These are phyloP conservation scores for Trichoderma afroharzianum DNA, from an alignment of 2,329 filamentous ascomycete species.

Conservation along the genomic window DNA sequence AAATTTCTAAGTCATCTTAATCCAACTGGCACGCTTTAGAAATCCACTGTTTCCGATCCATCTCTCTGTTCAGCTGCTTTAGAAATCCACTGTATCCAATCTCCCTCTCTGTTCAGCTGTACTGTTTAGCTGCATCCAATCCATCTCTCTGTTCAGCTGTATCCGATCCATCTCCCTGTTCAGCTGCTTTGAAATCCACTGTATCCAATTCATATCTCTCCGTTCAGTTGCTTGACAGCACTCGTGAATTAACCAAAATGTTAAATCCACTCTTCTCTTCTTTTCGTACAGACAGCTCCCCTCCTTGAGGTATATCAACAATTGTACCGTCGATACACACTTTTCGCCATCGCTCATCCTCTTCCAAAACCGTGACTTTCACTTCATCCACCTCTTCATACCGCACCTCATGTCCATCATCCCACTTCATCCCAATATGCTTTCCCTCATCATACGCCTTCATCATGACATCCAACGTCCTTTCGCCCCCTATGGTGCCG, in stretches of 20 bases:
- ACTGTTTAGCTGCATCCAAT: not conserved
- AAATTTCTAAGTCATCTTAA: not conserved
- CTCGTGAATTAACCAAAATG: constrained; percentile 40
- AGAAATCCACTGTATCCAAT: not conserved
- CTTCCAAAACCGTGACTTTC: constrained; percentile 62
- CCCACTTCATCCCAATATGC: constrained; percentile 51
- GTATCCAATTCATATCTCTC: not conserved
- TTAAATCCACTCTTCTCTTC: constrained; percentile 41
- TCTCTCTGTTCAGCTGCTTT: not conserved
- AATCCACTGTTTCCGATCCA: not conserved
- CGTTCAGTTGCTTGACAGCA: constrained; percentile 18
- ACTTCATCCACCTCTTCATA: constrained; percentile 71
- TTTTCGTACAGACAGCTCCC: constrained; percentile 64
- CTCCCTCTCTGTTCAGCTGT: not conserved
- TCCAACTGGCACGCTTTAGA: not conserved
- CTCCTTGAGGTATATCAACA: constrained; percentile 65
- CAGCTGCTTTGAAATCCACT: too few relatives aligned
- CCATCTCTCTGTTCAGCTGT: not conserved
- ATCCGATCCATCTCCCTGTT: not conserved
- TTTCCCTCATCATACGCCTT: constrained; percentile 55
- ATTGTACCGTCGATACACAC: constrained; percentile 93
- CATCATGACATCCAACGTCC: constrained; percentile 75
- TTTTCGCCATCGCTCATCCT: constrained; percentile 72
- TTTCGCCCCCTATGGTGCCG: constrained; percentile 59
- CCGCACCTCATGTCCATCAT: constrained; percentile 57